Evolutionary conservation across 2,329 filamentous ascomycete species (phyloP).

Genomic region (Leptosphaerulina australis): DNA sequence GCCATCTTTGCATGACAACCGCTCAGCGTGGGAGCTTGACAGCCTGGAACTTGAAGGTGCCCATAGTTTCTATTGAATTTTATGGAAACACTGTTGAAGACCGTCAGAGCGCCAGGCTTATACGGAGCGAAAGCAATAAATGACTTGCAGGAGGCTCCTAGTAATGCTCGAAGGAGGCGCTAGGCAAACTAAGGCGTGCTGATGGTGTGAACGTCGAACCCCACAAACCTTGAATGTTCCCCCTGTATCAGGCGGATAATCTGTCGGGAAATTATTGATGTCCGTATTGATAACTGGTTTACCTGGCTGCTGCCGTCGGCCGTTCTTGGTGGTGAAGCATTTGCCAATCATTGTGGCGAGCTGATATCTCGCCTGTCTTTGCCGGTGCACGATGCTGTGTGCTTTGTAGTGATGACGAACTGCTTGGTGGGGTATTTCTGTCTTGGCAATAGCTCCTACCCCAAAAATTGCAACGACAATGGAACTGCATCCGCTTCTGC

Average conservation of each 20-base stretch:
- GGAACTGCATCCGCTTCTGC: slow-evolving; percentile 16
- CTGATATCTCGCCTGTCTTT: slow-evolving; percentile 12
- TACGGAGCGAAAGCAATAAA: slow-evolving; percentile 13
- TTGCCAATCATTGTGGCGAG: slow-evolving; percentile 18
- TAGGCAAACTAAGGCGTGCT: slow-evolving; percentile 17
- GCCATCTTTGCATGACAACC: background rate
- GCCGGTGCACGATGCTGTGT: slow-evolving; percentile 5
- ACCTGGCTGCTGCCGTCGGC: slow-evolving; percentile 18
- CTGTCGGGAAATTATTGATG: slow-evolving; percentile 30
- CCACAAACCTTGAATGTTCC: slow-evolving; percentile 26
- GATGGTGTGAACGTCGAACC: slow-evolving; percentile 21
- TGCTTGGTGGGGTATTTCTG: slow-evolving; percentile 7
- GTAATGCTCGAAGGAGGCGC: slow-evolving; percentile 16
- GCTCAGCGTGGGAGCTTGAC: background rate
- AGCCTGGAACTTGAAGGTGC: background rate
- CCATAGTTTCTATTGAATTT: background rate
- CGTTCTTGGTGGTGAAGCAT: background rate
- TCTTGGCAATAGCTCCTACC: slow-evolving; percentile 17
- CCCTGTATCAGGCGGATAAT: slow-evolving; percentile 27
- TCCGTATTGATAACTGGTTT: slow-evolving; percentile 24
- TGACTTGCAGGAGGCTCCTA: slow-evolving; percentile 22
- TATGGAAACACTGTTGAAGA: slow-evolving; percentile 7
- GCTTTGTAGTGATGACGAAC: slow-evolving; percentile 1
- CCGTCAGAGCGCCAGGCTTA: slow-evolving; percentile 2
- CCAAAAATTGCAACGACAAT: slow-evolving; percentile 1